Base-by-base conservation (phyloP, 441 rosid species). In the Aquilaria agallochum region DNA sequence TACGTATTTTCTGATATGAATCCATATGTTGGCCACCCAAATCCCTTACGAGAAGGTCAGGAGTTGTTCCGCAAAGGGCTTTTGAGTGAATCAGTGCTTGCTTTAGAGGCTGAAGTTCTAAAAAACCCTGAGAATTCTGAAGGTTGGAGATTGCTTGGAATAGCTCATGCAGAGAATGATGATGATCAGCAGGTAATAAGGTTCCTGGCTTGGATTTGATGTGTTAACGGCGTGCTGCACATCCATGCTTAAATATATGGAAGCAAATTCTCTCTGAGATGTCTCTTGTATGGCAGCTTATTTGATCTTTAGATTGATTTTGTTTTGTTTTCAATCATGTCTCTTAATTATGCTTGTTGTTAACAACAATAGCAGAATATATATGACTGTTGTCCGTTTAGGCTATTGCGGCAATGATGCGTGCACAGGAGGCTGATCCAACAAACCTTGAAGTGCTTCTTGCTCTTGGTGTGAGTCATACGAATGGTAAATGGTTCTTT, bases 371-470 rank as follows among this genome's bases (percentile, higher is more conserved):
- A 36, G 42, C 42, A 36, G 42, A 36, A 4, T 36, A 36, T 36
- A 36, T n/a, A 56, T 12, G 27, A 53, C 55, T 67, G 66, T 69
- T 67, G 66, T 69, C 52, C 62, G 55, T 77, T 72, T 87, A 94
- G 98, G 96, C 98, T 50, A 94, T 91, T 74, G 98, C 97, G 62
- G 97, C 98, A 31, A 94, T 91, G 98, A 84, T 87, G 93, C 89
- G 91, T 53, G 98, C 98, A 42, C 96, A 91, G 57, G 95, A 85
- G 73, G 97, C 98, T 52, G 94, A 86, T 80, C 97, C 96, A 54
- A 63, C 88, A 60, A 94, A 94, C 78, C 84, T 94, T 11, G 97
- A 94, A 79, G 98, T 94, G 70, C 98, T 95, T 79, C 98, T 95
- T 78, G 89, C 99, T 10, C 97, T 95, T 75, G 99, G 99, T 58